Conservation (phyloP, 2,329 filamentous ascomycete species). For the Cercospora zeina region DNA sequence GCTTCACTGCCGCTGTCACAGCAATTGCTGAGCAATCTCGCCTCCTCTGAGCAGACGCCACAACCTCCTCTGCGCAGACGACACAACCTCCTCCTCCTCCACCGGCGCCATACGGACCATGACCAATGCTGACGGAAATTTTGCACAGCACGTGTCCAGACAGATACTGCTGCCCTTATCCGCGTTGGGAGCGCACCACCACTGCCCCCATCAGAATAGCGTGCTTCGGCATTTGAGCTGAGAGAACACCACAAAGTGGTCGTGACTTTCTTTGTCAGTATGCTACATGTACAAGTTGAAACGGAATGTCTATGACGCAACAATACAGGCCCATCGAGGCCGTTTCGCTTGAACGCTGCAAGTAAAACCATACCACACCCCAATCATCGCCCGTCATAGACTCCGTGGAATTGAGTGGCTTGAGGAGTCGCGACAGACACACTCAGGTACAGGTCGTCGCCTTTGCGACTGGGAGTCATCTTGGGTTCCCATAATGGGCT, state of each 20-base stretch:
- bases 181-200: not conserved
- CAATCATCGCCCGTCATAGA: slow-evolving; percentile 14
- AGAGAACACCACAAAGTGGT: not conserved
- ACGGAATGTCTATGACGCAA: slow-evolving; percentile 4
- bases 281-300: slow-evolving; percentile 2
- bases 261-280: not conserved
- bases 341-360: slow-evolving; percentile 25
- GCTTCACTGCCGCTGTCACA: not conserved
- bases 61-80: not conserved
- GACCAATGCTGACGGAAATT: slow-evolving; percentile 18
- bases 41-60: too few relatives aligned
- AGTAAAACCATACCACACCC: slow-evolving; percentile 12
- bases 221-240: not conserved
- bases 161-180: not conserved
- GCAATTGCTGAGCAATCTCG: not conserved
- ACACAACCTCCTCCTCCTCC: not conserved
- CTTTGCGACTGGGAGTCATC: slow-evolving; percentile 65
- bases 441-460: slow-evolving; percentile 61
- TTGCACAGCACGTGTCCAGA: not conserved
- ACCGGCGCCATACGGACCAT: slow-evolving; percentile 6
- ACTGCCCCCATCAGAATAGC: not conserved
- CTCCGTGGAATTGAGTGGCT: slow-evolving; percentile 19
- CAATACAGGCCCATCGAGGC: not conserved
- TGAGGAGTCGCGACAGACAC: slow-evolving; percentile 40
- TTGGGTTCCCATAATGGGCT: slow-evolving; percentile 62